Percentiles rank a stretch among this genome's conserved stretches.
Evolutionary conservation across 257 asterid genomes (phyloP).

Genomic region (Solanum tarijense): DNA sequence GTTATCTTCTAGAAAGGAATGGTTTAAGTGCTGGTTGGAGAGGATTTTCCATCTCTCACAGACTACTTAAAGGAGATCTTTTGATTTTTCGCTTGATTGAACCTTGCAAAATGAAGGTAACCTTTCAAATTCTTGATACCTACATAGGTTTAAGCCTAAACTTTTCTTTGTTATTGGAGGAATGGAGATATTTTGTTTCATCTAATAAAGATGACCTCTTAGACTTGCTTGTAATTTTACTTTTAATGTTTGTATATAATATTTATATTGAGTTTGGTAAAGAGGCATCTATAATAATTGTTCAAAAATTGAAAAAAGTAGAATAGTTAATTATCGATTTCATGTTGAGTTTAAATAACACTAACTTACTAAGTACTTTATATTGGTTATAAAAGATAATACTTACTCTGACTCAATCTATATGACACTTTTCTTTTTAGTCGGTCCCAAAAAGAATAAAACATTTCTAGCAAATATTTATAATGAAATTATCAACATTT

Average conservation of each 20-base stretch:
- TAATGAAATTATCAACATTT: background rate
- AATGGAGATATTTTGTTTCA: background rate
- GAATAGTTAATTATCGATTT: background rate
- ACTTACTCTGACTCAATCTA: background rate
- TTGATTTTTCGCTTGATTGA: constrained; percentile 57
- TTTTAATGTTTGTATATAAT: background rate
- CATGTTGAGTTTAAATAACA: background rate
- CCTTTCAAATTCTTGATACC: background rate
- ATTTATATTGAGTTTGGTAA: background rate
- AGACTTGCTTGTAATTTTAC: background rate
- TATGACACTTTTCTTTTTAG: background rate
- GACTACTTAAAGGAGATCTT: constrained; percentile 69
- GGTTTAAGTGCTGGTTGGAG: constrained; percentile 98
- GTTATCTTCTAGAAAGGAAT: constrained; percentile 55
- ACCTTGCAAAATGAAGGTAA: constrained; percentile 80
- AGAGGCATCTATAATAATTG: background rate
- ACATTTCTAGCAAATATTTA: no score
- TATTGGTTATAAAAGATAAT: background rate
- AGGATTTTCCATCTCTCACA: constrained; percentile 61
- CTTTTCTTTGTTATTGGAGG: background rate
- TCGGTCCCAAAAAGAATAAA: background rate
- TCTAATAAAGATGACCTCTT: background rate
- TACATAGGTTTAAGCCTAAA: background rate
- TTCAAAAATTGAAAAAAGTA: background rate
- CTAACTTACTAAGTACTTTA: background rate